Percentiles rank a stretch among this genome's conserved stretches.
Evolutionary conservation across 148 eudicot species (phyloP).

Genomic region (Cornus florida): DNA sequence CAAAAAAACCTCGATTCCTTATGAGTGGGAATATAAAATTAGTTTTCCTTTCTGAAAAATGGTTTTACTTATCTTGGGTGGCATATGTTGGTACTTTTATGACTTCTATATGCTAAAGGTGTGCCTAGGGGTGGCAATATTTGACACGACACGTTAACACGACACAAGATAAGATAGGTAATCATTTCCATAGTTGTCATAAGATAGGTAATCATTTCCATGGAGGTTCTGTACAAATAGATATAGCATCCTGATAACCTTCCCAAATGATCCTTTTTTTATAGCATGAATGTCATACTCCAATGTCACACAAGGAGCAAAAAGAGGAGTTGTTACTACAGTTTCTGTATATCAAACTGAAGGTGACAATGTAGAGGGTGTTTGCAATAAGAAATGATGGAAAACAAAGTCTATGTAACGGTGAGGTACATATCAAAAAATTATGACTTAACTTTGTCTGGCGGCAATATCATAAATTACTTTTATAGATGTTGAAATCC

Average conservation of each 20-base stretch:
- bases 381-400: background rate
- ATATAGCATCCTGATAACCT: background rate
- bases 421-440: background rate
- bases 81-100: background rate
- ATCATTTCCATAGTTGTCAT: background rate
- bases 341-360: background rate
- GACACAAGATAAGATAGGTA: too few species aligned
- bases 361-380: background rate
- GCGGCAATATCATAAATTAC: background rate
- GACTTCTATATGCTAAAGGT: background rate
- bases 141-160: too few species aligned
- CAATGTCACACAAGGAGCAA: background rate
- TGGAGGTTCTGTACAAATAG: background rate
- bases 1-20: too few species aligned
- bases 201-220: background rate
- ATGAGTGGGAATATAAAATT: background rate
- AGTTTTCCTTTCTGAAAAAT: too few species aligned
- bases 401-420: background rate
- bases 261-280: background rate
- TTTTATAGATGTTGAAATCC: too few species aligned
- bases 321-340: background rate
- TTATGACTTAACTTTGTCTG: too few species aligned
- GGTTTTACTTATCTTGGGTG: background rate
- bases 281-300: background rate
- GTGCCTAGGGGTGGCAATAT: too few species aligned